A percentile compares a stretch with the other conserved stretches of the same genome.
Conservation (phyloP, 768 basidiomycete species). For the Amanita molliuscula region DNA sequence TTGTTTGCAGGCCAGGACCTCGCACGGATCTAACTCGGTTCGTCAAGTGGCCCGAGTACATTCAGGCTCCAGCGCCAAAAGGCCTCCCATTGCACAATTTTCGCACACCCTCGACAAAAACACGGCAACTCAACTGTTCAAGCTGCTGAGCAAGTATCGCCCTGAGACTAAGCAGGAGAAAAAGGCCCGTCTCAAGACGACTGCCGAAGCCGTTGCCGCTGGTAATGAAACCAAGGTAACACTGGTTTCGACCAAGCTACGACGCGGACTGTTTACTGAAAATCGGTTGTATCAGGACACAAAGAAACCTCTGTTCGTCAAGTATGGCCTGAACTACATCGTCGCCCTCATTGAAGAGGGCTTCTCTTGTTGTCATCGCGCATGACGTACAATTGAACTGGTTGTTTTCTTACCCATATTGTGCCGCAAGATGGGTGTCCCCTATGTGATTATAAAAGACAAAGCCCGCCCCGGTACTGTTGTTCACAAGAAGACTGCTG, state of each 20-base stretch:
- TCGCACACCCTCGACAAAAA: slow-evolving; percentile 98
- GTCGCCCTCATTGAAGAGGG: slow-evolving; percentile 98
- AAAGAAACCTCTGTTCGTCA: slow-evolving; percentile 94
- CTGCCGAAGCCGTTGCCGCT: slow-evolving; percentile 73
- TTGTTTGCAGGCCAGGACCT: slow-evolving; percentile 69
- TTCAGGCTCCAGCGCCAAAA: slow-evolving; percentile 98
- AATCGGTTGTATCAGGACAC: slow-evolving; percentile 37
- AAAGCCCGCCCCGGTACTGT: slow-evolving; percentile 97
- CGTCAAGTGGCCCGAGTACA: slow-evolving; percentile 99
- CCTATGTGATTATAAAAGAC: slow-evolving; percentile 97
- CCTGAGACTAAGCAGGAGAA: slow-evolving; percentile 96
- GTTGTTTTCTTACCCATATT: slow-evolving; percentile 97
- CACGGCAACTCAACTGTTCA: slow-evolving; percentile 96
- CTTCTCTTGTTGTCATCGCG: slow-evolving; percentile 88
- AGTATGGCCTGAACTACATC: slow-evolving; percentile 95
- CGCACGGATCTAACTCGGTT: slow-evolving; percentile 89
- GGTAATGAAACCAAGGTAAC: slow-evolving; percentile 56
- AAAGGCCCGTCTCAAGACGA: slow-evolving; percentile 79
- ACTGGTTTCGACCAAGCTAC: not conserved
- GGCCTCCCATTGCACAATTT: slow-evolving; percentile 97
- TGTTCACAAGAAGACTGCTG: slow-evolving; percentile 97
- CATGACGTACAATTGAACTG: slow-evolving; percentile 97
- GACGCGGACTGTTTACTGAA: too few species aligned
- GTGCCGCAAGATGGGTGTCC: slow-evolving; percentile 99
- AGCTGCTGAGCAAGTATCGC: slow-evolving; percentile 94